Evolutionary conservation across 306 rosid species (phyloP).

Genomic region (Sechiopsis laciniata): DNA sequence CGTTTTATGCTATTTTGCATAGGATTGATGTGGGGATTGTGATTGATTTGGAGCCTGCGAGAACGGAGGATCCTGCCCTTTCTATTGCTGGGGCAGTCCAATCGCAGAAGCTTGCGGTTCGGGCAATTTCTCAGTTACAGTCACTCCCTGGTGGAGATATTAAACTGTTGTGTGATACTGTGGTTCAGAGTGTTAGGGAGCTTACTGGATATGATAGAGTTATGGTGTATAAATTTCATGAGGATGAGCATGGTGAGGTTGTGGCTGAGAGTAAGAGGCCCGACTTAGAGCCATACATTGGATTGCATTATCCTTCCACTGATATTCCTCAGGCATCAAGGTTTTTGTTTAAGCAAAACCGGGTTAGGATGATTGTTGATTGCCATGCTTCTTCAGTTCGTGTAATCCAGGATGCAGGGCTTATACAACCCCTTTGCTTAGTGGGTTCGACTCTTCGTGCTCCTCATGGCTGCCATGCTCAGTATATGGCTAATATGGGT

Average conservation of each 20-base stretch:
- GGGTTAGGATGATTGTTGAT: slow-evolving; percentile 94
- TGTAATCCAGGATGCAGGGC: slow-evolving; percentile 70
- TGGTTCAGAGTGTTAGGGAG: slow-evolving; percentile 72
- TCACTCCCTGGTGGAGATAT: slow-evolving; percentile 82
- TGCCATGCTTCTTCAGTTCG: slow-evolving; percentile 60
- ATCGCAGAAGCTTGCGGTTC: slow-evolving; percentile 85
- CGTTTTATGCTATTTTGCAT: slow-evolving; percentile 82
- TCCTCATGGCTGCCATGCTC: slow-evolving; percentile 93
- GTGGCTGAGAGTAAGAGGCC: slow-evolving; percentile 79
- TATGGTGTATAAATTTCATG: slow-evolving; percentile 92
- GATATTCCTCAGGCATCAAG: slow-evolving; percentile 97
- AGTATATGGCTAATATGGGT: slow-evolving; percentile 97
- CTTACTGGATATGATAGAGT: slow-evolving; percentile 85
- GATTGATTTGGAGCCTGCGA: slow-evolving; percentile 83
- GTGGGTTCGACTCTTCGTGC: slow-evolving; percentile 94
- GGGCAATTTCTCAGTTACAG: slow-evolving; percentile 82
- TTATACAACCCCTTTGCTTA: slow-evolving; percentile 74
- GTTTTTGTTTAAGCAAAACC: slow-evolving; percentile 89
- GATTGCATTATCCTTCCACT: slow-evolving; percentile 91
- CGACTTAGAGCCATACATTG: slow-evolving; percentile 84
- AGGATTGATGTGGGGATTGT: slow-evolving; percentile 80
- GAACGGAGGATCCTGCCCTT: slow-evolving; percentile 83
- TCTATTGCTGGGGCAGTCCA: slow-evolving; percentile 97
- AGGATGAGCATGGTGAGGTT: slow-evolving; percentile 98
- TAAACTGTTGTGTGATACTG: slow-evolving; percentile 66